A percentile compares a stretch with the other conserved stretches of the same genome.
Conservation (phyloP, 2,329 filamentous ascomycete genomes). For the Lachnellula willkommii region DNA sequence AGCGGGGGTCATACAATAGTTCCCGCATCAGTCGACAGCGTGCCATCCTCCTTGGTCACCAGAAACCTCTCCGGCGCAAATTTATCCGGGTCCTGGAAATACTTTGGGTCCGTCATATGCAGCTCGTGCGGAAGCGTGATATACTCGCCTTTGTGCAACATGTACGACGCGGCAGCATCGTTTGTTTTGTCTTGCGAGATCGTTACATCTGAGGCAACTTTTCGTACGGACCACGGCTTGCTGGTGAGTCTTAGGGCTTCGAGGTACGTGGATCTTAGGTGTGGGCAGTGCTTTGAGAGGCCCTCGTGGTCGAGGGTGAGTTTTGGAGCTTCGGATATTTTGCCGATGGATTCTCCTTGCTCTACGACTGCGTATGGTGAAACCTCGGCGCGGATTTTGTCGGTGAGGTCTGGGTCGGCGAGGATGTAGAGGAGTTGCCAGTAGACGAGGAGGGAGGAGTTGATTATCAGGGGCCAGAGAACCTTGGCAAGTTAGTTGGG, state of each 20-base stretch:
- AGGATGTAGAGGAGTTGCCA: slow-evolving; percentile 46
- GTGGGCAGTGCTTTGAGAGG: slow-evolving; percentile 39
- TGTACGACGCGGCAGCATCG: slow-evolving; percentile 34
- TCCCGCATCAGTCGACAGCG: slow-evolving; percentile 34
- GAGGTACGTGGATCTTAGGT: slow-evolving; percentile 42
- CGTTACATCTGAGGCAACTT: slow-evolving; percentile 35
- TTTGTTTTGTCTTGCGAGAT: slow-evolving; percentile 20
- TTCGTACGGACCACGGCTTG: slow-evolving; percentile 38
- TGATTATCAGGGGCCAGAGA: slow-evolving; percentile 50
- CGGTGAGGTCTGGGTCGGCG: slow-evolving; percentile 35
- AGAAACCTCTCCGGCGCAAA: slow-evolving; percentile 45
- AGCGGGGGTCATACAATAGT: slow-evolving; percentile 30
- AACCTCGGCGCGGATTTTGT: slow-evolving; percentile 42
- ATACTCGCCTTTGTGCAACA: slow-evolving; percentile 38
- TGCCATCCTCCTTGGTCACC: slow-evolving; percentile 31
- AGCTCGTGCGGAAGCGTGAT: slow-evolving; percentile 41
- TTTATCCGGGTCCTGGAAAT: slow-evolving; percentile 35
- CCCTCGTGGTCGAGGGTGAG: slow-evolving; percentile 38
- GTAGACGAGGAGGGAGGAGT: slow-evolving; percentile 46
- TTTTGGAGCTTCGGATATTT: slow-evolving; percentile 29
- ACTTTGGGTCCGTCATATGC: slow-evolving; percentile 37
- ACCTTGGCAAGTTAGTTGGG: slow-evolving; percentile 27
- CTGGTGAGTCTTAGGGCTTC: slow-evolving; percentile 42
- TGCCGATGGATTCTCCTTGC: slow-evolving; percentile 28
- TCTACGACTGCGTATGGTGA: slow-evolving; percentile 36